Percentiles rank a stretch among this genome's conserved stretches.
Evolutionary conservation across 306 rosid genomes (phyloP).

Genomic region (Ormosia semicastrata): DNA sequence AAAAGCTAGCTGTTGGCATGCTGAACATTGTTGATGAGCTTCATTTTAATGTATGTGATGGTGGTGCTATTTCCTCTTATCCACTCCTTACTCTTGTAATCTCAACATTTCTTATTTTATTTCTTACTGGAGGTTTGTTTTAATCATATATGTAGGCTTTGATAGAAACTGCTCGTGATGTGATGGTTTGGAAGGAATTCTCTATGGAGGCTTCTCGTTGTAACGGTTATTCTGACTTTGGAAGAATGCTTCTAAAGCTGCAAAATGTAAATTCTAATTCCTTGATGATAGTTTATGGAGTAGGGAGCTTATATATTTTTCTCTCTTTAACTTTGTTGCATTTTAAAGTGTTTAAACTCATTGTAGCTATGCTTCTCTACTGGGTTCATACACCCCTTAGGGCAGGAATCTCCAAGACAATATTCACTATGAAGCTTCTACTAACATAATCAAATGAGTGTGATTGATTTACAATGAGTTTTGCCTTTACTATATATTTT

Average conservation of each 20-base stretch:
- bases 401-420: background rate
- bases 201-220: conserved; percentile 72
- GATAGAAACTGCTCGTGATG: conserved; percentile 62
- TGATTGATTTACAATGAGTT: background rate
- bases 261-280: conserved; percentile 58
- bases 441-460: background rate
- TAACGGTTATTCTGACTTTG: conserved; percentile 64
- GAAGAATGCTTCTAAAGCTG: conserved; percentile 75
- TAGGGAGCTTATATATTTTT: background rate
- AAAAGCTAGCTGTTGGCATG: conserved; percentile 68
- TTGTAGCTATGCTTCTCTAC: background rate
- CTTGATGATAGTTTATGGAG: conserved; percentile 23
- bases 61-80: conserved; percentile 23
- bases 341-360: background rate
- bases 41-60: conserved; percentile 68
- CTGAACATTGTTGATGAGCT: conserved; percentile 70
- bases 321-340: background rate
- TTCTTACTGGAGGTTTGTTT: conserved; percentile 19
- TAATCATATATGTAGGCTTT: conserved; percentile 56
- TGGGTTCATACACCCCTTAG: background rate
- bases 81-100: background rate
- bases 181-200: conserved; percentile 65
- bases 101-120: background rate
- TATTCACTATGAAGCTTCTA: background rate
- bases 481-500: background rate